Percentiles rank a stretch among this genome's conserved stretches.
Evolutionary conservation across 1,284 basidiomycete genomes (phyloP).

Genomic region (Athelia sp.): DNA sequence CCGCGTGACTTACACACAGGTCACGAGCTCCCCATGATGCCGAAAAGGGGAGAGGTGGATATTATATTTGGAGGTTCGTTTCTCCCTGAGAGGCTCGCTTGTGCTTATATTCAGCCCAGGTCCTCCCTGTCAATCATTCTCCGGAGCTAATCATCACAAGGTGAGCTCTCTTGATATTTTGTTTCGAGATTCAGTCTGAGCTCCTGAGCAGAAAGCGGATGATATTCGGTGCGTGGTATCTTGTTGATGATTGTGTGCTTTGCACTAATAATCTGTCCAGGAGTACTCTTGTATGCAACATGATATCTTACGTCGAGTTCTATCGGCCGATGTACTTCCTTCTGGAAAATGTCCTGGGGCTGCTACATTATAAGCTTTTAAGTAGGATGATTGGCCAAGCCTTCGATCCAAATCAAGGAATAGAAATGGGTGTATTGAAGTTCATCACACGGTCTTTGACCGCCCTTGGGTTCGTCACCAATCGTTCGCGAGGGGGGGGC

Average conservation of each 20-base stretch:
- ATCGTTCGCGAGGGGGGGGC: too few relatives aligned
- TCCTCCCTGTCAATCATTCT: constrained; percentile 69
- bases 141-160: constrained; percentile 51
- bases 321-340: constrained; percentile 61
- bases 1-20: constrained; percentile 31
- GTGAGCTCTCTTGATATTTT: constrained; percentile 26
- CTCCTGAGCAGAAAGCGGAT: constrained; percentile 40
- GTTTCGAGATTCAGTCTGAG: constrained; percentile 1
- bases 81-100: neutral
- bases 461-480: constrained; percentile 60
- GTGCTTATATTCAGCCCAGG: constrained; percentile 30
- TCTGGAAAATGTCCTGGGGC: constrained; percentile 64
- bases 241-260: neutral
- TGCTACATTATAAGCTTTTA: constrained; percentile 41
- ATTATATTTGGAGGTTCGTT: constrained; percentile 64
- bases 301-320: constrained; percentile 70
- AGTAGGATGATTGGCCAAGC: constrained; percentile 19
- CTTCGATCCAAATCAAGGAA: constrained; percentile 25
- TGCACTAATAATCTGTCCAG: constrained; percentile 25
- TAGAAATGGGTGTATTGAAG: constrained; percentile 58
- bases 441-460: constrained; percentile 54
- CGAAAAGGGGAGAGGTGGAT: constrained; percentile 54
- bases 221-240: constrained; percentile 43
- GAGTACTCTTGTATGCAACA: constrained; percentile 59
- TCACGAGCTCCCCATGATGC: constrained; percentile 41